A percentile compares a stretch with the other conserved stretches of the same genome.
Conservation (phyloP, 2,329 filamentous ascomycete genomes). For the Colletotrichum eremochloae region DNA sequence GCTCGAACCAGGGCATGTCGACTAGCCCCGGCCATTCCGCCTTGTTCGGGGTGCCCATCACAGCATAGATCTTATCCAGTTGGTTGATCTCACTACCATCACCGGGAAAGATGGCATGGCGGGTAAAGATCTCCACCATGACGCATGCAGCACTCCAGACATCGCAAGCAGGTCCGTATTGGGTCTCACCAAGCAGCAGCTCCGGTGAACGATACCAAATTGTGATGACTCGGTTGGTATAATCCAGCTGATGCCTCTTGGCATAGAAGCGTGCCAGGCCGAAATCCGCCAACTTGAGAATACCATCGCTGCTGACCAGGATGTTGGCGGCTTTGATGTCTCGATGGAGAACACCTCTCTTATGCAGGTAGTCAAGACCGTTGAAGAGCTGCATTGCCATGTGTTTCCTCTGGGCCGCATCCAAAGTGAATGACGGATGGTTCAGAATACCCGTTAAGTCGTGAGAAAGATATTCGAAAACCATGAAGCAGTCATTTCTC, state of each 20-base stretch:
- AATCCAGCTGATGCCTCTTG: constrained; percentile 91
- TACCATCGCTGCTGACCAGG: constrained; percentile 88
- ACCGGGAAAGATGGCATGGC: constrained; percentile 93
- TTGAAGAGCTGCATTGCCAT: constrained; percentile 94
- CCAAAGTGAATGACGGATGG: constrained; percentile 90
- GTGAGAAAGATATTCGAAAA: constrained; percentile 97
- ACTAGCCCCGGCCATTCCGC: constrained; percentile 88
- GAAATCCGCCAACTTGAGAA: constrained; percentile 95
- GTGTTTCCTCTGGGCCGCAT: constrained; percentile 90
- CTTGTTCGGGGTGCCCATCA: constrained; percentile 88
- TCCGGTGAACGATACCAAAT: constrained; percentile 98
- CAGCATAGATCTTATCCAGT: constrained; percentile 94
- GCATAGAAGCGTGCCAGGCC: constrained; percentile 96
- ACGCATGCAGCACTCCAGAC: constrained; percentile 99
- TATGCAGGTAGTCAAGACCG: constrained; percentile 92
- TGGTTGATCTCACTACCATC: constrained; percentile 97
- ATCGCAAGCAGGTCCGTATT: constrained; percentile 90
- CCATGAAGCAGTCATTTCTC: constrained; percentile 99
- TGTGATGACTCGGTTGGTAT: constrained; percentile 98
- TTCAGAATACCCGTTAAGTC: constrained; percentile 96
- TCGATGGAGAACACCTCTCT: constrained; percentile 91
- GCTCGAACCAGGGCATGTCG: constrained; percentile 98
- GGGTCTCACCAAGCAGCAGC: constrained; percentile 89
- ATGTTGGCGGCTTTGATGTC: constrained; percentile 99
- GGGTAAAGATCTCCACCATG: constrained; percentile 95